Evolutionary conservation across 768 basidiomycete species (phyloP), one percentile per base, ranked within the genome.

Genomic region (Chalciporus sphaerocephalus): DNA sequence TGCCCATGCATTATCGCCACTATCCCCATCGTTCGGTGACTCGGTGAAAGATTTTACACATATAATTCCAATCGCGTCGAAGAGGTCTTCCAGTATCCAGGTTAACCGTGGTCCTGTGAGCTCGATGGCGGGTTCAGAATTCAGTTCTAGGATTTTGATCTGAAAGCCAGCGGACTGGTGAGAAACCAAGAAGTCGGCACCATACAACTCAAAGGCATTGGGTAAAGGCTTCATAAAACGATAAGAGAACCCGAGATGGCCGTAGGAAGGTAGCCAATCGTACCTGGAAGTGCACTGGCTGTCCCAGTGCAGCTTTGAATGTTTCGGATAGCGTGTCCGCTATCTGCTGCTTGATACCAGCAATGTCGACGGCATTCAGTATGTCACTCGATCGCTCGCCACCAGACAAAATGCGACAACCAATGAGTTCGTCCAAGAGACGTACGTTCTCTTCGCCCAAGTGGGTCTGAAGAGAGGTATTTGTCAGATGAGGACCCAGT

Each of bases 71-170:
- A 90, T 86, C 1, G 80, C 75, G 25, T 69, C 68, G 69, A 96
- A 95, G 42, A 96, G 69, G 52, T 88, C 86, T 55, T 85, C 79
- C 42, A 96, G 68, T 36, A 93, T 80, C 78, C 87, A 87, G 15
- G 80, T 77, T 27, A 97, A 68, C 22, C 92, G 76, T 27, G 83
- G 76, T 1, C 94, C 96, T 0, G 94, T 94, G 44, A 95, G 77
- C 57, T 93, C 90, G 47, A 98, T 95, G 35, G 96, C 96, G 1
- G 96, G 95, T 52, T 94, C 93, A 6, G 95, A 83, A 60, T 99
- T 99, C 57, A 95, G 74, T 65, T 98, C 96, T 23, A 97, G 74
- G 2, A 97, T 70, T 44, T 85, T 82, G 13, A 91, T 82, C 50
- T 79, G 74, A 44, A 81, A 76, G 7, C 62, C 57, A 6, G 42